Evolutionary conservation across 225 moss, liverwort and hornwort species (phyloP).

Genomic region (Marchantia paleacea): DNA sequence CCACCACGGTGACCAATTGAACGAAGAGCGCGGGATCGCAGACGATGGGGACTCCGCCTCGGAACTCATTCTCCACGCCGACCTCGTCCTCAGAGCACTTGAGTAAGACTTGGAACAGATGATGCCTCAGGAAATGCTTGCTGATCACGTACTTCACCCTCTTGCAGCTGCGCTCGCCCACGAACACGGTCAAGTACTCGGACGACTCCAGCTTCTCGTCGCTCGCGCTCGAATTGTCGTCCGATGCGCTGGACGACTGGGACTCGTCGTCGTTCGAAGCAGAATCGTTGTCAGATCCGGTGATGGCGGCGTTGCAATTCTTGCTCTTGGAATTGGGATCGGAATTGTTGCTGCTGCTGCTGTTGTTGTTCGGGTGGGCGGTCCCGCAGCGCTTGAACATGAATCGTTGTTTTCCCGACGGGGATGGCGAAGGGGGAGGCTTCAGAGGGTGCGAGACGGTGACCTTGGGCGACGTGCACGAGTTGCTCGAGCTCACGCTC

Average conservation of each 20-base stretch:
- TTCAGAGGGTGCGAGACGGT: background rate
- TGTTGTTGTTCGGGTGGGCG: background rate
- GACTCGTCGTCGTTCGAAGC: background rate
- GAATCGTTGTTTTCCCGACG: conserved; percentile 17
- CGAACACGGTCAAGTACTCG: conserved; percentile 47
- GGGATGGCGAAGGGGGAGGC: conserved; percentile 15
- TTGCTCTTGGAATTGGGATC: background rate
- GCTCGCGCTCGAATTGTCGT: background rate
- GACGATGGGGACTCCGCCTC: conserved; percentile 36
- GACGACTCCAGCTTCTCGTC: conserved; percentile 18
- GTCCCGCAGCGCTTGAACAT: conserved; percentile 24
- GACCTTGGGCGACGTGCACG: conserved; percentile 8
- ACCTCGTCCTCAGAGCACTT: conserved; percentile 49
- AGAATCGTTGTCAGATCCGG: background rate
- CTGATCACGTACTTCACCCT: conserved; percentile 44
- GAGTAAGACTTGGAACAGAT: conserved; percentile 44
- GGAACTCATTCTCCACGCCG: conserved; percentile 24
- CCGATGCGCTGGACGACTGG: background rate
- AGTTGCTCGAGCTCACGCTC: conserved; percentile 19
- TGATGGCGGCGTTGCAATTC: background rate
- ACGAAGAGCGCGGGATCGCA: conserved; percentile 47
- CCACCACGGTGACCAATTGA: conserved; percentile 38
- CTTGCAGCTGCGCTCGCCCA: conserved; percentile 40
- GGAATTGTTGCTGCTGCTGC: background rate
- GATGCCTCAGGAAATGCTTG: conserved; percentile 36